Evolutionary conservation across 208 protist genomes (phyloP), one percentile per base, ranked within the genome.

Genomic region (Angomonas ambiguus): DNA sequence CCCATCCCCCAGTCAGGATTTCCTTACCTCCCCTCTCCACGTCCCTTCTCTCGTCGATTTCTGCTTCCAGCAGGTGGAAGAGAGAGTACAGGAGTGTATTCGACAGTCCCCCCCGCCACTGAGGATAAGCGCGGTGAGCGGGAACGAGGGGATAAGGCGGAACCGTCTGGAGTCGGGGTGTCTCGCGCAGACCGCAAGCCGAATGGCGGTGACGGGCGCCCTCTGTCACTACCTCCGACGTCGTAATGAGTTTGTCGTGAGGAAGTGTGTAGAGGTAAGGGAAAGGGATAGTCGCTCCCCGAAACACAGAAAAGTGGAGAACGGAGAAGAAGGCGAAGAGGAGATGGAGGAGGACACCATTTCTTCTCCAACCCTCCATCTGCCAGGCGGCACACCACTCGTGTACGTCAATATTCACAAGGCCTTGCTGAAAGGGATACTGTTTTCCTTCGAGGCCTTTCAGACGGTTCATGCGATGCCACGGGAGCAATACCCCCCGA

Each of bases 371-470:
- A n/a, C n/a, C n/a, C n/a, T n/a, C n/a, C n/a, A n/a, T n/a, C n/a
- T n/a, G n/a, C n/a, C n/a, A n/a, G n/a, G n/a, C n/a, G n/a, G n/a
- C n/a, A n/a, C n/a, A n/a, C n/a, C 49, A 24, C n/a, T 56, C 6
- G n/a, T 27, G n/a, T 56, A n/a, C 3, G 4, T 28, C 28, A 20
- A 38, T 38, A 51, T 68, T 13, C 71, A 82, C 30, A 83, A 79
- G 51, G 87, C 74, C 5, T 74, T 91, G 16, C 73, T 89, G 20
- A 74, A 75, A 38, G 85, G 88, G 0, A 70, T 94, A 13, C 72
- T 94, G 18, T 77, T 80, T 63, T 81, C 81, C 32, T 94, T 94
- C 60, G 85, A 94, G 60, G 76, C 76, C 1, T 92, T 94, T 61
- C 81, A 88, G 65, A 70, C 81, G 42, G 67, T 80, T 41, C 88